A percentile compares a stretch with the other conserved stretches of the same genome.
phyloP scores from a whole-genome alignment of 192 early-diverging fungal species.

The Obelidium mucronatum region DNA sequence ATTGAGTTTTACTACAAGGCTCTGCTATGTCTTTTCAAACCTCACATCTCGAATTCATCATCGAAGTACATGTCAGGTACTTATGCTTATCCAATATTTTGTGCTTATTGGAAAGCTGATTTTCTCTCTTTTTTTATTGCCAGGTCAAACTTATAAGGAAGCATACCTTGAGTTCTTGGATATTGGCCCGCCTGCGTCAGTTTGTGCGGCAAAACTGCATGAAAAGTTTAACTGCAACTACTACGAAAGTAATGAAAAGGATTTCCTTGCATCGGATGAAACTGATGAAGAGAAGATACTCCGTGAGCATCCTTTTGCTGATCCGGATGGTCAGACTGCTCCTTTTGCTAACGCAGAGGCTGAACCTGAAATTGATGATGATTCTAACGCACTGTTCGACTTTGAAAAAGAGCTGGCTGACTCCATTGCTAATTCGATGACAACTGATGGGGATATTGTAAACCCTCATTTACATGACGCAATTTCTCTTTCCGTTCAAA shows the following conservation, averaged over 20 bases:
- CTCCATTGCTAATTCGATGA: not conserved
- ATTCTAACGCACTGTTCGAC: not conserved
- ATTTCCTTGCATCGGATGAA: not conserved
- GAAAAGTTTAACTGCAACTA: not conserved
- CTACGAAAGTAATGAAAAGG: constrained; percentile 14
- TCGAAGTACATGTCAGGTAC: not conserved
- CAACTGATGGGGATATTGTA: not conserved
- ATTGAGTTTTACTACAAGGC: constrained; percentile 7
- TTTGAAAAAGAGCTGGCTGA: not conserved
- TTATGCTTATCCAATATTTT: not conserved
- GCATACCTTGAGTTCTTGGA: not conserved
- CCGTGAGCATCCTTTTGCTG: not conserved
- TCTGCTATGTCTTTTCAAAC: not conserved
- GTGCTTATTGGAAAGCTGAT: too few species aligned
- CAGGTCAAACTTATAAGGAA: not conserved
- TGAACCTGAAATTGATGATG: not conserved
- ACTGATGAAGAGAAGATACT: not conserved
- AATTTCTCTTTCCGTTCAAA: not conserved
- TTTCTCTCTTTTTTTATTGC: not conserved
- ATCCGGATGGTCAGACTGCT: not conserved
- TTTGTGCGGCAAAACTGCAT: not conserved
- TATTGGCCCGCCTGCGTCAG: not conserved
- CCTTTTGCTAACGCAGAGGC: not conserved
- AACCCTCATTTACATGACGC: not conserved
- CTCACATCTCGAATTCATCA: not conserved